A percentile compares a stretch with the other conserved stretches of the same genome.
Conservation (phyloP, 1,139 yeast species). For the Suhomyces chickasaworum region DNA sequence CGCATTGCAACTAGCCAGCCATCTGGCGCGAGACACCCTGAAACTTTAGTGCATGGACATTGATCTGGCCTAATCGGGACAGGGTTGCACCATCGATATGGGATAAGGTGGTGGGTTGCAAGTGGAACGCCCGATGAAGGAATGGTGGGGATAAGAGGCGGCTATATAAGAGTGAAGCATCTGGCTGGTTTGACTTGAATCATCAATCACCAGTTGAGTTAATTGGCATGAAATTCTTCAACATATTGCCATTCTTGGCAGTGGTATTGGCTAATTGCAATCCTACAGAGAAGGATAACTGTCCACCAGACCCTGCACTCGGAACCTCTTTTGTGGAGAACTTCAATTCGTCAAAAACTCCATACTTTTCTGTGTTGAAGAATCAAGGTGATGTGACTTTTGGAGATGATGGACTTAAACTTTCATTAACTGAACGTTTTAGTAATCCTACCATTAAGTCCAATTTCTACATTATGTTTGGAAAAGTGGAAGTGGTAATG, state of each 20-base stretch:
- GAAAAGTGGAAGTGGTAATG: slow-evolving; percentile 70
- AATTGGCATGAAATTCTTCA: slow-evolving; percentile 3
- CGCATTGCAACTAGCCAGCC: slow-evolving; percentile 5
- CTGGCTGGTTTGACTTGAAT: neutral
- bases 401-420: slow-evolving; percentile 51
- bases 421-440: slow-evolving; percentile 59
- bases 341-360: slow-evolving; percentile 43
- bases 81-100: neutral
- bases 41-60: neutral
- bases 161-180: neutral
- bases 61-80: slow-evolving; percentile 3
- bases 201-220: neutral
- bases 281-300: slow-evolving; percentile 31
- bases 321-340: slow-evolving; percentile 54
- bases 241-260: slow-evolving; percentile 8
- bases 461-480: slow-evolving; percentile 83
- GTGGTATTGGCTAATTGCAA: slow-evolving; percentile 29
- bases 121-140: neutral
- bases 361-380: slow-evolving; percentile 36
- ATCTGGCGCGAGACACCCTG: neutral
- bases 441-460: slow-evolving; percentile 80
- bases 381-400: slow-evolving; percentile 31
- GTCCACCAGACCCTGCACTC: slow-evolving; percentile 55
- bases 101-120: neutral
- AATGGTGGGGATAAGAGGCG: neutral